Evolutionary conservation across 345 rosid genomes (phyloP).

Genomic region (Clarkia xantiana): DNA sequence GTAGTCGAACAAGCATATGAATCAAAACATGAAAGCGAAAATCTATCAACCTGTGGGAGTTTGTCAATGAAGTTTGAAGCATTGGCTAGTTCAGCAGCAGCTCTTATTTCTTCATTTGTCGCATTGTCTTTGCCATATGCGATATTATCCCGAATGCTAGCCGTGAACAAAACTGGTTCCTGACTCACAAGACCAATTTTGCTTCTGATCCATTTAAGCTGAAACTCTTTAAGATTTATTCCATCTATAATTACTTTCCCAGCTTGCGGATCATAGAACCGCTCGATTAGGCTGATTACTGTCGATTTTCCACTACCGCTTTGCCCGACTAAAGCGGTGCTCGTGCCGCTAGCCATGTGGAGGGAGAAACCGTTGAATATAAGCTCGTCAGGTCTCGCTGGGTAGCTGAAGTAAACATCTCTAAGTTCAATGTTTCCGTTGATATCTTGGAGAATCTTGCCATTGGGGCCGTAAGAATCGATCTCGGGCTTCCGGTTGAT

Average conservation of each 20-base stretch:
- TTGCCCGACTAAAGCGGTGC: constrained; percentile 72
- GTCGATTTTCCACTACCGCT: constrained; percentile 91
- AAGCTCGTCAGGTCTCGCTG: constrained; percentile 62
- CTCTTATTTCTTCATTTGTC: constrained; percentile 43
- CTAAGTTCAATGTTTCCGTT: constrained; percentile 52
- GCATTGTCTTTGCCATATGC: constrained; percentile 67
- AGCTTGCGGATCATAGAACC: constrained; percentile 67
- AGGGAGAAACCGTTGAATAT: constrained; percentile 63
- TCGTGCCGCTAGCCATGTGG: constrained; percentile 45
- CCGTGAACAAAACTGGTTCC: constrained; percentile 64
- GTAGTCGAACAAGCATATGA: too few relatives aligned
- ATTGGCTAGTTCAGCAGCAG: constrained; percentile 63
- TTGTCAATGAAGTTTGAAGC: constrained; percentile 66
- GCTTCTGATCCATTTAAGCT: constrained; percentile 59
- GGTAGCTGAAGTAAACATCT: constrained; percentile 57
- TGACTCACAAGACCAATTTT: constrained; percentile 78
- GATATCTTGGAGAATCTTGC: constrained; percentile 42
- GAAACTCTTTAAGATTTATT: constrained; percentile 49
- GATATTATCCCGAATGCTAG: constrained; percentile 58
- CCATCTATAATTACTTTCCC: constrained; percentile 62
- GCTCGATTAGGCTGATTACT: constrained; percentile 54
- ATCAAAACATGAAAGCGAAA: not conserved
- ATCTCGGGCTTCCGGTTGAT: constrained; percentile 53
- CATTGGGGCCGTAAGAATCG: constrained; percentile 42
- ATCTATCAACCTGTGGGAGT: constrained; percentile 38